Evolutionary conservation across 345 rosid species (phyloP).

Genomic region (Eucalyptus microcorys): DNA sequence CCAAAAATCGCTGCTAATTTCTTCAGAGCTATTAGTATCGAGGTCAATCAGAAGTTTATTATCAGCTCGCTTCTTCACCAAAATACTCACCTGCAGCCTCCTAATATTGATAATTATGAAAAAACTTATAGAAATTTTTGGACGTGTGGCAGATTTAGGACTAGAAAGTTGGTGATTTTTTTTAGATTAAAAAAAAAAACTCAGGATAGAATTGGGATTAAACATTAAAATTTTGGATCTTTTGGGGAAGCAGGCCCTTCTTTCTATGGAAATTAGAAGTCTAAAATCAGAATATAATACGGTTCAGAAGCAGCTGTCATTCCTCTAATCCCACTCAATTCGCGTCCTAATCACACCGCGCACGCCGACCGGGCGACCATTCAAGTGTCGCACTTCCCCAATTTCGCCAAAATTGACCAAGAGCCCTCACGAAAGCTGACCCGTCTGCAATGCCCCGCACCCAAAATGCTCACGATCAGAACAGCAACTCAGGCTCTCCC

Average conservation of each 20-base stretch:
- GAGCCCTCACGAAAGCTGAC: background rate
- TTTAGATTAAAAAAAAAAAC: background rate
- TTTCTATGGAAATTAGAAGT: background rate
- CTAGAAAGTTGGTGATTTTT: background rate
- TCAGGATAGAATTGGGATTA: background rate
- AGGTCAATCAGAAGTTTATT: background rate
- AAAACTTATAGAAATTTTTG: rapidly evolving
- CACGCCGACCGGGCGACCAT: background rate
- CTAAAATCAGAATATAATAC: background rate
- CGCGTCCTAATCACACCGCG: background rate
- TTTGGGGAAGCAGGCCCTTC: background rate
- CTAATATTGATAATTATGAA: background rate
- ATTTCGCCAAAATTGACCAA: background rate
- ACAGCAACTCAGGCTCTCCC: background rate
- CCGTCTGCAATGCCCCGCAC: background rate
- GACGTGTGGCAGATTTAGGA: rapidly evolving
- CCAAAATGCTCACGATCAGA: background rate
- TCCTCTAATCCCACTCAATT: background rate
- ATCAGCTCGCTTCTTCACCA: background rate
- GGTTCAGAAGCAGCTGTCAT: background rate
- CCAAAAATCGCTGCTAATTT: background rate
- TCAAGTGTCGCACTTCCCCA: background rate
- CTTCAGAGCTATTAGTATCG: background rate
- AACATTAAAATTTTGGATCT: background rate
- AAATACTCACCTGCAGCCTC: background rate